Percentiles rank a stretch among this genome's conserved stretches.
Evolutionary conservation across 2,329 filamentous ascomycete species (phyloP).

Genomic region (Dactylellina haptotyla): DNA sequence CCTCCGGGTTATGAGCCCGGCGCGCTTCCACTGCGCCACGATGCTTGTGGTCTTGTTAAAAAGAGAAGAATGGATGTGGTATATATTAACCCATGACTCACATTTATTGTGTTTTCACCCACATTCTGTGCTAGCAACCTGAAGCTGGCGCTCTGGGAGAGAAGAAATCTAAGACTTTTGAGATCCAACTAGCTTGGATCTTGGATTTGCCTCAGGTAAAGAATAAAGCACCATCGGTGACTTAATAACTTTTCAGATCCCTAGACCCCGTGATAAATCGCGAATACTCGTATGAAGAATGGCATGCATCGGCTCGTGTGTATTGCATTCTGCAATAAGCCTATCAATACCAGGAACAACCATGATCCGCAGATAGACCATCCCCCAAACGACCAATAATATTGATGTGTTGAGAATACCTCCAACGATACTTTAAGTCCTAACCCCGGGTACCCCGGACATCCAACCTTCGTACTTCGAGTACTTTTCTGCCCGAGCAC

Average conservation of each 20-base stretch:
- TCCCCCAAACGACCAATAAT: background rate
- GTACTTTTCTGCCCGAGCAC: background rate
- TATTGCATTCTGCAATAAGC: too few species aligned
- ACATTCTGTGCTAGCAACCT: background rate
- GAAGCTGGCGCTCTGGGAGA: too few species aligned
- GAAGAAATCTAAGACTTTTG: too few species aligned
- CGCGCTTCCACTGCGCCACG: constrained; percentile 55
- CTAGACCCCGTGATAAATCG: too few species aligned
- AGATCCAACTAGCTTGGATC: too few species aligned
- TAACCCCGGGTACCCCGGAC: background rate
- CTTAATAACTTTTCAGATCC: too few species aligned
- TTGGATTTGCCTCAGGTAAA: too few species aligned
- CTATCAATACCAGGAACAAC: too few species aligned
- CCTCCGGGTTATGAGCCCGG: constrained; percentile 55
- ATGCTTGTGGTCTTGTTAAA: constrained; percentile 34
- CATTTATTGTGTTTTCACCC: background rate
- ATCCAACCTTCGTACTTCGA: background rate
- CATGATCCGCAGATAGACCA: background rate
- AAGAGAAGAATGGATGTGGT: background rate
- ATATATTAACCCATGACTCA: constrained; percentile 40
- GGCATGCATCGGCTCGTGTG: too few species aligned
- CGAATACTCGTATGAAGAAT: too few species aligned
- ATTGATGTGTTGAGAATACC: constrained; percentile 6
- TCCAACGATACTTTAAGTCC: constrained; percentile 22
- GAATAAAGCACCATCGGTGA: too few species aligned